Base-by-base conservation (phyloP, 2,329 filamentous ascomycete genomes). In the Apiospora sp. region DNA sequence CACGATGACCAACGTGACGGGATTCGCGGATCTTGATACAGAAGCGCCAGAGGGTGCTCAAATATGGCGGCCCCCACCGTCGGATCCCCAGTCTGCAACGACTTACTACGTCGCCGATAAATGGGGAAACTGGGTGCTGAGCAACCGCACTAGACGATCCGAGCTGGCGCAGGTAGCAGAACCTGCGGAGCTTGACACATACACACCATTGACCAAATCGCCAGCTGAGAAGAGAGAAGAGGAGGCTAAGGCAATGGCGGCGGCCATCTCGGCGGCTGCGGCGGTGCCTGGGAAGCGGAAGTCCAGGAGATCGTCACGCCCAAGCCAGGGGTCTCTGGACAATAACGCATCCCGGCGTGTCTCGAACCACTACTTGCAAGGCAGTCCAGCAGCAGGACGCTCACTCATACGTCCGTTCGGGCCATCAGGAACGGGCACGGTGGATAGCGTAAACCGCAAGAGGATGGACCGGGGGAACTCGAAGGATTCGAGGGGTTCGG, bases 121-220 rank as follows among this genome's bases (percentile, higher is more conserved):
- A 77, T 82, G 83, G 75, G 86, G 87, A 0, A 89, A 89, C 76
- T 89, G 88, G 88, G 83, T 87, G 22, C 81, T 88, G 10, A 83
- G 83, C 48, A 85, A 84, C 73, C 75, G 81, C 6, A 80, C 80
- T 61, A 79, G 79, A 48, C 75, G 72, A 67, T 77, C 77, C 3
- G 74, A 77, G 37, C 54, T 77, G 13, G 74, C 72, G 24, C 75
- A 75, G 49, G 72, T 76, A 3, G 67, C 68, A 1, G 74, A 76
- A 49, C 72, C 72, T 16, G 78, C 76, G 19, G 78, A 80, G 46
- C 75, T 80, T 7, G 78, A 80, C 71, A 78, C 78, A 34, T 78
- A 80, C 64, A 80, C 78, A 0, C 78, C 78, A 8, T 71, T 80
- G 71, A 80, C 80, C 16, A 81, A 80, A 73, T 79, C 77, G 22